A percentile compares a stretch with the other conserved stretches of the same genome.
Conservation (phyloP, 2,329 filamentous ascomycete genomes). For the Fusarium foetens region DNA sequence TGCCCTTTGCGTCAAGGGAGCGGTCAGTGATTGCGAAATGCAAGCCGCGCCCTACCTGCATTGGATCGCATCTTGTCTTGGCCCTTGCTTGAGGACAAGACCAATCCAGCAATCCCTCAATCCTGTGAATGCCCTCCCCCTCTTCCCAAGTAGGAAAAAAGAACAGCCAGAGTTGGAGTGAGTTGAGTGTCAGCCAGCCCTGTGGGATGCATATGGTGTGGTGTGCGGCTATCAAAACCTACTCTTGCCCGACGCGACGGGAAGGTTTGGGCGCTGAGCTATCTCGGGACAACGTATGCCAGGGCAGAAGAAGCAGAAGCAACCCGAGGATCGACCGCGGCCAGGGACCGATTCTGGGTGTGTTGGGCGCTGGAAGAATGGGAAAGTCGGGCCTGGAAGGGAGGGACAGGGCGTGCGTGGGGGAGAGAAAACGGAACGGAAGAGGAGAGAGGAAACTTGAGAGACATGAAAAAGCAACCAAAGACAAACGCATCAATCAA, state of each 20-base stretch:
- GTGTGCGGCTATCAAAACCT: conserved; percentile 21
- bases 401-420: conserved; percentile 3
- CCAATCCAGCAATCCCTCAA: conserved; percentile 17
- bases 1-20: conserved; percentile 20
- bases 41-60: conserved; percentile 17
- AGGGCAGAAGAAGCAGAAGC: conserved; percentile 19
- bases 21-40: conserved; percentile 30
- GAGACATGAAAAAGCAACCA: conserved; percentile 30
- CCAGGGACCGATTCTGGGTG: conserved; percentile 26
- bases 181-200: conserved; percentile 14
- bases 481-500: conserved; percentile 7
- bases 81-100: conserved; percentile 4
- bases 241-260: conserved; percentile 14
- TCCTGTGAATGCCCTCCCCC: conserved; percentile 8
- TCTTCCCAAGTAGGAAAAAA: conserved; percentile 21
- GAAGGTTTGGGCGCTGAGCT: conserved; percentile 21
- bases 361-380: conserved; percentile 19
- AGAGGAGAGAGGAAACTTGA: conserved; percentile 27
- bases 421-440: conserved; percentile 14
- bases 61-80: conserved; percentile 26
- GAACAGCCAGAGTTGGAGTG: neutral
- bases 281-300: conserved; percentile 22
- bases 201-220: conserved; percentile 16
- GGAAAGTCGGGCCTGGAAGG: neutral
- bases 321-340: conserved; percentile 1